Evolutionary conservation across 2,329 filamentous ascomycete species (phyloP), one percentile per base, ranked within the genome.

Genomic region (Chaetomium globosum): DNA sequence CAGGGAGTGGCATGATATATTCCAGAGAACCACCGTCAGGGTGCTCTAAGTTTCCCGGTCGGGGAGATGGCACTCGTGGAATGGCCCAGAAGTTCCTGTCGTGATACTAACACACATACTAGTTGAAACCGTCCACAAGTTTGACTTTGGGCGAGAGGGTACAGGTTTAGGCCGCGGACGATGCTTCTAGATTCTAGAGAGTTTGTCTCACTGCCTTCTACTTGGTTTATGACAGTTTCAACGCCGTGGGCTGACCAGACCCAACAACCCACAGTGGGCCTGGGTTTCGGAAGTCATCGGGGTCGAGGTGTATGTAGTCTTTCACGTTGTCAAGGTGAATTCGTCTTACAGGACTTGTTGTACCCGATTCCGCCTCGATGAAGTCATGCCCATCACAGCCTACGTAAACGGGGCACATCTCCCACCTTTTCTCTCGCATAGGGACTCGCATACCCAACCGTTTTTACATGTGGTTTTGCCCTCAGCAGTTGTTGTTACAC

Each of bases 41-140:
- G n/a, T 10, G 28, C 43, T 26, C 39, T 26, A 21, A 2, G 36
- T 55, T 1, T 28, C 26, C 30, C 51, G 28, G 36, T n/a, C 51
- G 9, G 19, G 19, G n/a, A 33, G 21, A 36, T n/a, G 12, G 31
- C 26, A 12, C 5, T 8, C 12, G 21, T 9, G 43, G 30, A n/a
- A 23, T 51, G 8, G 19, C 23, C 46, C 33, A 43, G 6, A 46
- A 19, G 28, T 9, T 4, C 10, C 23, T 51, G 19, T 53, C 19
- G 61, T 58, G 9, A 5, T 10, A 63, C 54, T 52, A 19, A 10
- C 31, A 63, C 61, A 52, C 46, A 43, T 31, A 4, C 19, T 10
- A 51, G 36, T 39, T 55, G 60, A 56, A 57, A 57, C 60, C 53
- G 28, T 57, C 16, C 60, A 63, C 60, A 55, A 26, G n/a, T 33